A percentile compares a stretch with the other conserved stretches of the same genome.
These are phyloP conservation scores for Auxenochlorella protothecoides DNA, from an alignment of 139 green algal species.

Conservation along the genomic window DNA sequence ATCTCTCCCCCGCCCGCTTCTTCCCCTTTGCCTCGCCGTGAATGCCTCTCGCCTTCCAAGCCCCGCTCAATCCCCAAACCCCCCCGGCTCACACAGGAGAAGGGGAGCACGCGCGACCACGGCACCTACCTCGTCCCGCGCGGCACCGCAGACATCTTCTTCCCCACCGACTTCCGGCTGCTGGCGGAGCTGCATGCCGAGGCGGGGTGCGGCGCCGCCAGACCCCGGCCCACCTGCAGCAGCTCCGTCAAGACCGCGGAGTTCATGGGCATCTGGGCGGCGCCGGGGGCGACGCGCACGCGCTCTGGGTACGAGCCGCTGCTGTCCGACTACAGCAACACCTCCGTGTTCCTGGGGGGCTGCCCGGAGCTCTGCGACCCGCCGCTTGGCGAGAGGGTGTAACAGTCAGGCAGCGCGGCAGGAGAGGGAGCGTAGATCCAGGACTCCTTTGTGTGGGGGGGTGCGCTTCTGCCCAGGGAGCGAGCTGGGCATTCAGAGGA, in stretches of 20 bases:
- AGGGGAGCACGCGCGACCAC: conserved; percentile 43
- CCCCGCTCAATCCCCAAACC: not conserved
- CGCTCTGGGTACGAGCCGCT: conserved; percentile 67
- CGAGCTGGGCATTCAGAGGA: too few relatives aligned
- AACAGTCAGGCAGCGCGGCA: too few relatives aligned
- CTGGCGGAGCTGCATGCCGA: conserved; percentile 42
- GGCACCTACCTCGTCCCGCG: conserved; percentile 33
- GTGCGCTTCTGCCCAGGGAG: too few relatives aligned
- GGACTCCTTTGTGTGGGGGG: too few relatives aligned
- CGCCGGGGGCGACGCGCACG: conserved; percentile 31
- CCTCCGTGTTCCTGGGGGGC: conserved; percentile 45
- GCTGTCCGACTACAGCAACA: conserved; percentile 77
- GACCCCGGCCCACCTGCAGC: not conserved
- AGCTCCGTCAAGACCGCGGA: conserved; percentile 15
- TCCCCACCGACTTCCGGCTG: conserved; percentile 74
- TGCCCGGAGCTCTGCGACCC: not conserved
- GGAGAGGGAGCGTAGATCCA: too few relatives aligned
- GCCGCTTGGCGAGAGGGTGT: too few relatives aligned
- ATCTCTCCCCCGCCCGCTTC: too few relatives aligned
- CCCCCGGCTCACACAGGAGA: conserved; percentile 13
- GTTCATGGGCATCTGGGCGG: conserved; percentile 44
- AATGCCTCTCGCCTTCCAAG: too few relatives aligned
- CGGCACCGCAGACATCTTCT: conserved; percentile 77
- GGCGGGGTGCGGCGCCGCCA: not conserved
- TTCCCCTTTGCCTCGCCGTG: too few relatives aligned